Percentiles rank a stretch among this genome's conserved stretches.
Evolutionary conservation across 352 stramenopile species (phyloP).

Genomic region (Pythium myriotylum): DNA sequence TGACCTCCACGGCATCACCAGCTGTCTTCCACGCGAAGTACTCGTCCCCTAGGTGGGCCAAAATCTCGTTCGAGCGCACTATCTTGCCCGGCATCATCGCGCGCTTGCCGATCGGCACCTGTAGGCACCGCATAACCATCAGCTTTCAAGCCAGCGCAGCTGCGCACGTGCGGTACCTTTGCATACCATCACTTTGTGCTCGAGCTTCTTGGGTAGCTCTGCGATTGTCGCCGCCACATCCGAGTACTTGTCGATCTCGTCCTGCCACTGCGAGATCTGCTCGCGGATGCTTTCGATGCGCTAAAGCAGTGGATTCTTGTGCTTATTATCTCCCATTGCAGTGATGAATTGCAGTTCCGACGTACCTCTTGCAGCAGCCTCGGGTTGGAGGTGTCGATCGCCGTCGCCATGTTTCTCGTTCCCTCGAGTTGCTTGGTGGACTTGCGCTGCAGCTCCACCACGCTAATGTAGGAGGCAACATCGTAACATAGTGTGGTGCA

Average conservation of each 20-base stretch:
- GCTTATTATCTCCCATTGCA: not conserved
- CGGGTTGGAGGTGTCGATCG: conserved; percentile 45
- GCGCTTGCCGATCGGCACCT: conserved; percentile 79
- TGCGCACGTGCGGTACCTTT: not conserved
- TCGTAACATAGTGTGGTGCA: not conserved
- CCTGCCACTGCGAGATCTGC: conserved; percentile 54
- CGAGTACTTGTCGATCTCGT: conserved; percentile 57
- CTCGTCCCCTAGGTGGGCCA: conserved; percentile 79
- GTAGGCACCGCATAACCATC: not conserved
- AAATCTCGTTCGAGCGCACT: conserved; percentile 82
- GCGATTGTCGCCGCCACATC: conserved; percentile 52
- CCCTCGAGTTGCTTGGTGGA: conserved; percentile 1
- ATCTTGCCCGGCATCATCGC: conserved; percentile 85
- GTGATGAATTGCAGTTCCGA: not conserved
- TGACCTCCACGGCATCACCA: conserved; percentile 54
- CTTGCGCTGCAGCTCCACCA: not conserved
- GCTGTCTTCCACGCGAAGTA: conserved; percentile 83
- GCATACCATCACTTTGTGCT: conserved; percentile 77
- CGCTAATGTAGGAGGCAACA: not conserved
- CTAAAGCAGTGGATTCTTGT: conserved; percentile 28
- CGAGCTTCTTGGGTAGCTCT: conserved; percentile 80
- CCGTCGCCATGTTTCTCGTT: conserved; percentile 9
- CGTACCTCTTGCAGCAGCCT: conserved; percentile 65
- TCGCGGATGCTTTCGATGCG: conserved; percentile 57
- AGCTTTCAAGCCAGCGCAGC: not conserved